A percentile compares a stretch with the other conserved stretches of the same genome.
phyloP scores from a whole-genome alignment of 805 yeast genomes.

The Candida palmyrensis region DNA sequence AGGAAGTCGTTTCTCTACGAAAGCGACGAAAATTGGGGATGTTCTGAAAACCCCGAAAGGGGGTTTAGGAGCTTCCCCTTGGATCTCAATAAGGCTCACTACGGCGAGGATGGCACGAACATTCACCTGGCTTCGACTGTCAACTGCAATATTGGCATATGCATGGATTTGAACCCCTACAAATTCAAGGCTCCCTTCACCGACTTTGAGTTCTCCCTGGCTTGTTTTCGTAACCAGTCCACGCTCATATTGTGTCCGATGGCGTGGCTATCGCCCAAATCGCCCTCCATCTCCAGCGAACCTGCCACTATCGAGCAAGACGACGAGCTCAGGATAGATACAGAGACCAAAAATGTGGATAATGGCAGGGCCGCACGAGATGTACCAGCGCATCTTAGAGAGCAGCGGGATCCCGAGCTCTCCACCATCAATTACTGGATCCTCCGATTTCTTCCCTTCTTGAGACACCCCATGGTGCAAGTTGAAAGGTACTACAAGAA shows the following conservation, averaged over 20 bases:
- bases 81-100: conserved; percentile 14
- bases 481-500: conserved; percentile 16
- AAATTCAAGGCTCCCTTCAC: conserved; percentile 76
- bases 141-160: conserved; percentile 66
- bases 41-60: conserved; percentile 46
- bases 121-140: conserved; percentile 8
- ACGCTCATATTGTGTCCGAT: conserved; percentile 70
- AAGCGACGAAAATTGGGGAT: conserved; percentile 80
- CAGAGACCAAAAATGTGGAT: neutral
- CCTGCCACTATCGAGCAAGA: neutral
- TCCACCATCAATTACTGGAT: conserved; percentile 71
- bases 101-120: conserved; percentile 8
- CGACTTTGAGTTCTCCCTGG: conserved; percentile 62
- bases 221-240: conserved; percentile 43
- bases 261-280: conserved; percentile 70
- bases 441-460: conserved; percentile 59
- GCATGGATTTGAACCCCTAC: conserved; percentile 92
- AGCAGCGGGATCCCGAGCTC: conserved; percentile 30
- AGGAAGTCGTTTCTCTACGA: conserved; percentile 73
- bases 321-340: neutral
- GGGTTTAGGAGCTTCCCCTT: conserved; percentile 53
- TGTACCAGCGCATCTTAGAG: neutral
- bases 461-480: conserved; percentile 26
- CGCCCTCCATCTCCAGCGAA: conserved; percentile 32
- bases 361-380: neutral